Evolutionary conservation across 805 yeast species (phyloP), one percentile per base, ranked within the genome.

Genomic region (Barnettozyma wickerhamii): DNA sequence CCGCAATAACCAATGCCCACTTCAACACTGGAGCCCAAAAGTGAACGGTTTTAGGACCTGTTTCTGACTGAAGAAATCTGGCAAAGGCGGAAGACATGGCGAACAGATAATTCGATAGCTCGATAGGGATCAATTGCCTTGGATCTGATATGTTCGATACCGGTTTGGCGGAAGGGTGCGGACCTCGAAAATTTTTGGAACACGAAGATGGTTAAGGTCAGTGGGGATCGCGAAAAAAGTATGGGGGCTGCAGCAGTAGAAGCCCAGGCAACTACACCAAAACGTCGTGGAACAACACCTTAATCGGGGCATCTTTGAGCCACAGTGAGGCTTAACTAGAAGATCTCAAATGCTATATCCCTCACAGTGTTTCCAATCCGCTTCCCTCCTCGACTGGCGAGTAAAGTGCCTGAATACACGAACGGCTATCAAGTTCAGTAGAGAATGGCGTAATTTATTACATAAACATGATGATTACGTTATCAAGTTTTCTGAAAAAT

Each of bases 11-110:
- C 47, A 91, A 72, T 13, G 85, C 73, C 99, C 99, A 91, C 36
- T 54, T 52, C 18, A 51, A 43, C 34, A 46, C 42, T 24, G 56
- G 56, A 3, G 57, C 57, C 99, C 99, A 91, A 66, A 91, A 91
- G 61, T 91, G 99, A 42, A 93, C 90, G n/a, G 99, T 91, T 60
- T 69, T 81, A 30, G 99, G 99, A 24, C 99, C 99, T 15, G 99
- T 87, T 60, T 84, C 95, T 14, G 96, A 81, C 53, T 81, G 77
- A 60, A 87, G 60, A 59, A 81, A 88, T 57, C 85, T 74, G 46
- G 75, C 66, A 64, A 91, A 86, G 35, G 75, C 77, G 26, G 79
- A 64, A 14, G 81, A 62, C 45, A 41, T 37, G 15, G 30, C 19
- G n/a, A 19, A n/a, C 7, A n/a, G n/a, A n/a, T n/a, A n/a, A n/a